Evolutionary conservation across 2,329 filamentous ascomycete species (phyloP).

Genomic region (Cladosporium sp.): DNA sequence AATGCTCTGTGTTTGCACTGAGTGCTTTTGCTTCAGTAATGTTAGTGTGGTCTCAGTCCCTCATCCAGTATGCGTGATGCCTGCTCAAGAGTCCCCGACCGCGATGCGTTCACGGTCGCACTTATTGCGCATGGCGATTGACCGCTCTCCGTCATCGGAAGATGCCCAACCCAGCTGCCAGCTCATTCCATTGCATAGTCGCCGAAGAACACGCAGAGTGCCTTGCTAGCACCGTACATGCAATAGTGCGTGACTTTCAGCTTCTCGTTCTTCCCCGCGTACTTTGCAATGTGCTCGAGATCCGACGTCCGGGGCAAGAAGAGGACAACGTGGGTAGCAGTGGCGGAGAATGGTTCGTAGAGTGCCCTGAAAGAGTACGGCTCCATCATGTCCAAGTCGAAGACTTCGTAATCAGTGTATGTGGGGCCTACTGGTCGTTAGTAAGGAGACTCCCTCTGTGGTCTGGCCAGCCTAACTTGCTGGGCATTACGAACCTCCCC

Average conservation of each 20-base stretch:
- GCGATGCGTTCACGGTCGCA: no score
- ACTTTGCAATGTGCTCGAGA: constrained; percentile 65
- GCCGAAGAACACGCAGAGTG: constrained; percentile 56
- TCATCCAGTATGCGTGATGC: no score
- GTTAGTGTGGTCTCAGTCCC: no score
- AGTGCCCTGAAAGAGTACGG: constrained; percentile 70
- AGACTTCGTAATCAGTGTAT: constrained; percentile 64
- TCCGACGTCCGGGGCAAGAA: constrained; percentile 85
- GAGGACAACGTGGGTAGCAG: constrained; percentile 57
- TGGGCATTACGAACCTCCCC: constrained; percentile 56
- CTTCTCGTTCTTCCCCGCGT: constrained; percentile 43
- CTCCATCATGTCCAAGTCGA: constrained; percentile 80
- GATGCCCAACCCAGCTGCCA: background rate
- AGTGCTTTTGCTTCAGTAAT: no score
- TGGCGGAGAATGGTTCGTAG: constrained; percentile 54
- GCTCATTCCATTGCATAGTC: constrained; percentile 36
- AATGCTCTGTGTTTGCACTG: no score
- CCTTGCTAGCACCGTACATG: constrained; percentile 82
- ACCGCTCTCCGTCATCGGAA: no score
- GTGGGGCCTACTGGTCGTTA: constrained; percentile 47
- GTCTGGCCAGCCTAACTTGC: background rate
- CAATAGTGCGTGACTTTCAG: constrained; percentile 84
- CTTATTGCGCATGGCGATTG: no score
- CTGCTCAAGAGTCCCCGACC: no score
- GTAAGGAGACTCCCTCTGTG: background rate